These are phyloP conservation scores for Guillardia theta DNA, from an alignment of 78 protist species.

Conservation along the genomic window DNA sequence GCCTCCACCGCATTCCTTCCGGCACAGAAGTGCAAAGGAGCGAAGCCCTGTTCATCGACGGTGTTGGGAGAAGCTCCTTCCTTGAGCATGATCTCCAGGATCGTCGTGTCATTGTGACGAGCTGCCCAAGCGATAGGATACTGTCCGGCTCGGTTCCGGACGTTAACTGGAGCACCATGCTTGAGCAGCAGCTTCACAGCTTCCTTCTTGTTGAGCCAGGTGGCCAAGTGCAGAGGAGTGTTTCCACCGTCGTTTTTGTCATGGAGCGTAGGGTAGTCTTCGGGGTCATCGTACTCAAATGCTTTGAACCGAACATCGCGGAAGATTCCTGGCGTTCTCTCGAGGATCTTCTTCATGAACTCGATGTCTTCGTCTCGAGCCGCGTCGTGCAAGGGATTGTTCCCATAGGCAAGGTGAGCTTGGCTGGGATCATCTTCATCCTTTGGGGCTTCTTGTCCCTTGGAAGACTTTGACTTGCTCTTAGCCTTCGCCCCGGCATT, in stretches of 20 bases:
- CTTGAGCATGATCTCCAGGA: neutral
- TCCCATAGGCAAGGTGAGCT: neutral
- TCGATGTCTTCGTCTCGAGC: neutral
- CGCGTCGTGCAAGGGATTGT: conserved; percentile 6
- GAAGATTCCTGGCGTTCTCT: neutral
- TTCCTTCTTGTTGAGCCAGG: neutral
- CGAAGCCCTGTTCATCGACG: neutral
- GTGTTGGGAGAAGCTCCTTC: neutral
- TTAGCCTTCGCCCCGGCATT: too few relatives aligned
- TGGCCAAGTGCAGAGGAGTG: neutral
- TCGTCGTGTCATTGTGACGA: neutral
- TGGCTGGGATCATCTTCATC: neutral
- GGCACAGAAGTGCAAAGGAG: neutral
- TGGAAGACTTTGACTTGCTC: too few relatives aligned
- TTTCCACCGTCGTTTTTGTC: neutral
- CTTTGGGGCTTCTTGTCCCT: too few relatives aligned
- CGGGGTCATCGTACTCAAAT: neutral
- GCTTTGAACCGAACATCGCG: neutral
- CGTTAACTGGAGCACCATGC: neutral
- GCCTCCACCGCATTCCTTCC: neutral
- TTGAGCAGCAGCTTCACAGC: neutral
- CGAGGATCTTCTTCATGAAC: neutral
- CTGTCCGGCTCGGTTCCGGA: neutral
- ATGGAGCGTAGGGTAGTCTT: neutral
- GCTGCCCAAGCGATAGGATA: neutral